phyloP scores from a whole-genome alignment of 2,329 filamentous ascomycete species.

The Ophiostoma angusticollis region DNA sequence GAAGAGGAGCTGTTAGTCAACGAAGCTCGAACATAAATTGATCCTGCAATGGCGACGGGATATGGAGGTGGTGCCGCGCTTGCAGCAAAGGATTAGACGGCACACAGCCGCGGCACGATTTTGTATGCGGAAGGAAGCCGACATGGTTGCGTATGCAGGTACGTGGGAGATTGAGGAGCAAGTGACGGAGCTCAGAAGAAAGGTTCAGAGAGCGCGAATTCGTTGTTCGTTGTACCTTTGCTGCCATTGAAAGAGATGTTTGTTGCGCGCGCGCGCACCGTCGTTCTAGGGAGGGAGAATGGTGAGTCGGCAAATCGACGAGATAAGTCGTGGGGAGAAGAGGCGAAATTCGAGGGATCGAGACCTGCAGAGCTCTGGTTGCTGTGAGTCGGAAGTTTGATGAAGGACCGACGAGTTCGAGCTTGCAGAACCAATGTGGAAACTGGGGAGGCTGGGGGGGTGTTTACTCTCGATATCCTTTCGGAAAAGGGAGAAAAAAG shows the following conservation, averaged over 20 bases:
- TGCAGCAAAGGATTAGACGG: constrained; percentile 2
- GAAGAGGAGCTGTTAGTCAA: not conserved
- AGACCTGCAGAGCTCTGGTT: no score
- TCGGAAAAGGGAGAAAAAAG: constrained; percentile 5
- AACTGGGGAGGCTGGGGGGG: constrained; percentile 10
- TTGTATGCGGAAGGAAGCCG: not conserved
- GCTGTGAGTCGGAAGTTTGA: not conserved
- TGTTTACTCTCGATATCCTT: constrained; percentile 2
- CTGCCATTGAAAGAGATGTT: constrained; percentile 8
- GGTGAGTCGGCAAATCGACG: not conserved
- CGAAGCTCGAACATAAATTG: not conserved
- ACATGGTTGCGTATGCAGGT: no score
- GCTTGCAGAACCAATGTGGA: constrained; percentile 1
- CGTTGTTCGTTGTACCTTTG: constrained; percentile 8
- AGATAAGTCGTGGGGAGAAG: constrained; percentile 1
- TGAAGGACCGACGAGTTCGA: not conserved
- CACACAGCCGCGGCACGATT: not conserved
- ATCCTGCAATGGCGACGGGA: not conserved
- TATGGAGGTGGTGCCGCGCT: not conserved
- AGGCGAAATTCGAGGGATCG: not conserved
- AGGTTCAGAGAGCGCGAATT: not conserved
- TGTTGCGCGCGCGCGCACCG: not conserved
- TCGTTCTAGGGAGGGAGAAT: not conserved
- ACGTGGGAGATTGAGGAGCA: not conserved
- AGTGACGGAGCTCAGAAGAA: not conserved